Conservation (phyloP, 352 stramenopile genomes). For the Pythium plurisporium region DNA sequence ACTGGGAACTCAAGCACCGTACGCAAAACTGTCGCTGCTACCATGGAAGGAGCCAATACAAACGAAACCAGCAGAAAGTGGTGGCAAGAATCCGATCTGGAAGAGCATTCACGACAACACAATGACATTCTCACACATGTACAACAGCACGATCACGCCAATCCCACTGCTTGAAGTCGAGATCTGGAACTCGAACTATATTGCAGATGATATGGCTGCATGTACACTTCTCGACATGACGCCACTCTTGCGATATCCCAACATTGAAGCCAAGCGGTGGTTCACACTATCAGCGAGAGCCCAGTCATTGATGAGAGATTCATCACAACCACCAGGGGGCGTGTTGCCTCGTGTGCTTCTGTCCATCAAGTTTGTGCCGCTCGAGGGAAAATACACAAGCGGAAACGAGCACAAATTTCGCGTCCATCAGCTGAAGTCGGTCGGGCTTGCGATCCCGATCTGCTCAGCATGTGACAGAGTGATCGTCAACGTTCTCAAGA, state of each 20-base stretch:
- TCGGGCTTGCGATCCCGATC: slow-evolving; percentile 72
- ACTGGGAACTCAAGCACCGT: slow-evolving; percentile 61
- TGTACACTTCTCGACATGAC: slow-evolving; percentile 80
- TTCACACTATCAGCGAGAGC: slow-evolving; percentile 72
- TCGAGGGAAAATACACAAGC: slow-evolving; percentile 47
- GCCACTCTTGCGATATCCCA: slow-evolving; percentile 68
- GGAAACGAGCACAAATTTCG: slow-evolving; percentile 82
- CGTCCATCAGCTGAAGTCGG: slow-evolving; percentile 83
- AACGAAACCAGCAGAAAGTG: slow-evolving; percentile 70
- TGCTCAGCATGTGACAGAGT: slow-evolving; percentile 77
- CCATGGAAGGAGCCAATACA: slow-evolving; percentile 84
- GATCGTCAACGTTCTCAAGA: slow-evolving; percentile 82
- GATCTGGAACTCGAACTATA: slow-evolving; percentile 83
- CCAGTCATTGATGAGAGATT: slow-evolving; percentile 31
- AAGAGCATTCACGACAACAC: slow-evolving; percentile 65
- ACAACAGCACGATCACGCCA: slow-evolving; percentile 85
- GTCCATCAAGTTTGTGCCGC: slow-evolving; percentile 73
- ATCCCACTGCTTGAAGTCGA: slow-evolving; percentile 82
- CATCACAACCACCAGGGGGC: slow-evolving; percentile 18
- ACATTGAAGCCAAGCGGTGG: slow-evolving; percentile 68
- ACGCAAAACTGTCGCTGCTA: slow-evolving; percentile 69
- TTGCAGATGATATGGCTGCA: slow-evolving; percentile 75
- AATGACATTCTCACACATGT: slow-evolving; percentile 86
- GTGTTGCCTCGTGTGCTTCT: slow-evolving; percentile 64
- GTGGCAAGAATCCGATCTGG: slow-evolving; percentile 72